Base-by-base conservation (phyloP, 2,329 filamentous ascomycete genomes). In the Malbranchea cinnamomea region DNA sequence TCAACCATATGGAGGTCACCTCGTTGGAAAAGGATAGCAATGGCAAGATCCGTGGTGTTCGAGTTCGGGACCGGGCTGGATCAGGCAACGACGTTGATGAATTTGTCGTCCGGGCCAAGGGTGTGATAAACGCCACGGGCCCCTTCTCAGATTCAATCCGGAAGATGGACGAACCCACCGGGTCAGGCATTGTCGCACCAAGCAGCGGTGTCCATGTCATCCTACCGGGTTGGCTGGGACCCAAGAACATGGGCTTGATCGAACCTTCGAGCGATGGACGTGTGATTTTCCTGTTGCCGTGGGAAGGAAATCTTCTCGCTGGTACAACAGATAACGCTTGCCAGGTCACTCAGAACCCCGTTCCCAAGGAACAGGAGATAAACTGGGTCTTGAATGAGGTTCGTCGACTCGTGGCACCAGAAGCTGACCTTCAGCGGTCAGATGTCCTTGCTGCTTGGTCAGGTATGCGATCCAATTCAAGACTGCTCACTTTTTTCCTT, bases 251-350 rank as follows among this genome's bases (percentile, higher is more conserved):
- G 75, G 78, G 78, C 32, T 61, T 83, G 20, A 74, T 83, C 41
- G 78, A 83, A 43, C 77, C 78, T 29, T 81, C 78, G 2, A 82
- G 78, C 2, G 78, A 83, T 44, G 78, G 78, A 13, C 68, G 78
- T 45, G 78, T 83, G 27, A 80, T 83, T 46, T 83, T 83, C 65
- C 82, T 83, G 62, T 62, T 83, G 16, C 78, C 78, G 16, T 83
- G 78, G 78, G 77, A 82, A 56, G 78, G 78, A 25, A 81, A 82
- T 54, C 82, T 76, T 6, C 81, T 83, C 43, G 78, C 77, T 23
- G 78, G 78, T 32, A 83, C 78, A 3, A 82, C 78, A 10, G 78
- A 83, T 48, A 73, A 75, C 14, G 70, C 76, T 2, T 74, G 71
- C 19, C 54, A 60, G 11, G 74, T 83, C 37, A 65, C 65, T 2